phyloP scores from a whole-genome alignment of 345 rosid species.

The Zanthoxylum bungeanum region DNA sequence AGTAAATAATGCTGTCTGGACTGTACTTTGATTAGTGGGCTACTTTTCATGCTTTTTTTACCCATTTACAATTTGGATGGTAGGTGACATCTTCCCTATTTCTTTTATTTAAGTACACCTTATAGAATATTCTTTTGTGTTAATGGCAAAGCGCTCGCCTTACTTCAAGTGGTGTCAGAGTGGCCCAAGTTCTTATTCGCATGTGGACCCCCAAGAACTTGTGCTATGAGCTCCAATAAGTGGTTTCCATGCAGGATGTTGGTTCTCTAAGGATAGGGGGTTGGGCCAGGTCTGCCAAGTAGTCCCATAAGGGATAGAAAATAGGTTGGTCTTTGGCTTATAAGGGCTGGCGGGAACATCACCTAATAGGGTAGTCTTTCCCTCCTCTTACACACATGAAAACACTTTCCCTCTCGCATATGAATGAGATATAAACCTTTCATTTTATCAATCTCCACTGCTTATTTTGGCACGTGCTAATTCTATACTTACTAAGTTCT shows the following conservation, averaged over 20 bases:
- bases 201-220: background rate
- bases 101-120: too few species aligned
- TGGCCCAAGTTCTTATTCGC: background rate
- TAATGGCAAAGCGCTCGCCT: too few species aligned
- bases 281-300: too few species aligned
- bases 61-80: background rate
- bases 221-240: background rate
- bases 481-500: background rate
- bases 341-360: background rate
- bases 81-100: background rate
- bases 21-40: background rate
- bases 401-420: background rate
- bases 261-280: background rate
- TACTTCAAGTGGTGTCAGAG: too few species aligned
- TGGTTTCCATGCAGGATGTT: background rate
- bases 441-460: background rate
- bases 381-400: background rate
- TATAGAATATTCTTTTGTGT: too few species aligned
- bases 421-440: background rate
- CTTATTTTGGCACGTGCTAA: background rate
- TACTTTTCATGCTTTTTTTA: background rate
- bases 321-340: background rate
- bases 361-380: background rate
- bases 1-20: background rate
- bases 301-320: background rate